Evolutionary conservation across 495 filamentous ascomycete genomes (phyloP).

Genomic region (Gamarada debralockiae): DNA sequence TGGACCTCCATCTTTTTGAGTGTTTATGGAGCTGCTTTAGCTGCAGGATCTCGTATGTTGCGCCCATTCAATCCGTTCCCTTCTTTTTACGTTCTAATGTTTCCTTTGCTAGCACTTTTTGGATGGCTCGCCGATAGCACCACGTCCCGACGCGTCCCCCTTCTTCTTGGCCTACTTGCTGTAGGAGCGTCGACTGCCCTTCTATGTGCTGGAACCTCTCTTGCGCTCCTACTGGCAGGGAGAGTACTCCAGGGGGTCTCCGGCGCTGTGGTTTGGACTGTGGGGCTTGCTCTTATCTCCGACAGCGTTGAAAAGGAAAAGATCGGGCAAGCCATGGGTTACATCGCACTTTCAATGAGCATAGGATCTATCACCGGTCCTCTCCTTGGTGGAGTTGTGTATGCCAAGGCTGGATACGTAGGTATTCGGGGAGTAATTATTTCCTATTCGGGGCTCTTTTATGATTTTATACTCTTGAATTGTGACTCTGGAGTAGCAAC

Average conservation of each 20-base stretch:
- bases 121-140: slow-evolving; percentile 54
- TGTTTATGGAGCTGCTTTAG: slow-evolving; percentile 70
- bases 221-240: slow-evolving; percentile 62
- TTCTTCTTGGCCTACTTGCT: slow-evolving; percentile 67
- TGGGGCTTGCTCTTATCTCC: slow-evolving; percentile 70
- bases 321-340: slow-evolving; percentile 74
- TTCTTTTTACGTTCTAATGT: too few relatives aligned
- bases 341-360: slow-evolving; percentile 64
- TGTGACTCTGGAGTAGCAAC: too few relatives aligned
- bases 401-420: slow-evolving; percentile 65
- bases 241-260: slow-evolving; percentile 72
- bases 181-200: slow-evolving; percentile 67
- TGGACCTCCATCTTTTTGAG: slow-evolving; percentile 80
- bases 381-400: slow-evolving; percentile 74
- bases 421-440: too few relatives aligned
- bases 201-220: slow-evolving; percentile 63
- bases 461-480: too few relatives aligned
- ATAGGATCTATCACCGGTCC: slow-evolving; percentile 68
- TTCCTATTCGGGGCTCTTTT: too few relatives aligned
- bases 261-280: slow-evolving; percentile 77
- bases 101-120: slow-evolving; percentile 34
- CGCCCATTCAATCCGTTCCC: too few relatives aligned
- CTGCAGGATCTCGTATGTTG: slow-evolving; percentile 32
- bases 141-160: slow-evolving; percentile 61
- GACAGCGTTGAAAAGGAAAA: slow-evolving; percentile 66